These are phyloP conservation scores for Aspergillus aculeatus DNA, from an alignment of 2,329 filamentous ascomycete genomes.

Conservation along the genomic window DNA sequence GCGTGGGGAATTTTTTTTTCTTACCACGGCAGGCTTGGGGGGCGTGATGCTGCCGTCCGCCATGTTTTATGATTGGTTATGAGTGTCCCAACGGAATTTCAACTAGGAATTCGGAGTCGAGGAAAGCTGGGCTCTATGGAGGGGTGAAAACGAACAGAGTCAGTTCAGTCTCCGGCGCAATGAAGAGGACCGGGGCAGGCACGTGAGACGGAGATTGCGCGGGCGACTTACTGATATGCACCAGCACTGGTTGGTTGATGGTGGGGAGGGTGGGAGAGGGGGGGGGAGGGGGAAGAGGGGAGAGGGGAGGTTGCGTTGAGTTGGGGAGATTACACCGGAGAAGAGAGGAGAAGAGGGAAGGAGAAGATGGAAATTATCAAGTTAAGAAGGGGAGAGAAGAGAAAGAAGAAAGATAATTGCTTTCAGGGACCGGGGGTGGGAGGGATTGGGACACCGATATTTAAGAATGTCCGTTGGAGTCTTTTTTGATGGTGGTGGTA, in stretches of 20 bases:
- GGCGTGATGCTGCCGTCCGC: constrained; percentile 36
- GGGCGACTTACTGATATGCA: constrained; percentile 10
- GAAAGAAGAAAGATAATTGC: constrained; percentile 3
- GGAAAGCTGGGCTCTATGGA: constrained; percentile 3
- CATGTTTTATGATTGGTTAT: constrained; percentile 28
- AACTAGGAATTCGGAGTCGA: not conserved
- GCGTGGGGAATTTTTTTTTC: constrained; percentile 14
- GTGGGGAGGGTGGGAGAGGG: constrained; percentile 6
- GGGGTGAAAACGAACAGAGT: not conserved
- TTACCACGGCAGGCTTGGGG: constrained; percentile 43
- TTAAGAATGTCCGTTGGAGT: constrained; percentile 11
- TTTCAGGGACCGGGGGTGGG: not conserved
- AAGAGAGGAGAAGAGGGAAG: not conserved
- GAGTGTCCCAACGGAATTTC: constrained; percentile 9
- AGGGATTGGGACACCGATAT: constrained; percentile 11
- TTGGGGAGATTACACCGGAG: not conserved
- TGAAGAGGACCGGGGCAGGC: not conserved
- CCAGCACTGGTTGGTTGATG: constrained; percentile 6
- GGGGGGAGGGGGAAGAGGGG: not conserved
- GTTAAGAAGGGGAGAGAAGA: constrained; percentile 5
- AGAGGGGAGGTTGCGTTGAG: not conserved
- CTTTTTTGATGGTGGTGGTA: constrained; percentile 15
- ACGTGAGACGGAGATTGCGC: constrained; percentile 13
- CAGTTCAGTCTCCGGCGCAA: not conserved
- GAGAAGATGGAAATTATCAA: constrained; percentile 4